phyloP scores from a whole-genome alignment of 2,329 filamentous ascomycete genomes.

The Botrytis aclada region DNA sequence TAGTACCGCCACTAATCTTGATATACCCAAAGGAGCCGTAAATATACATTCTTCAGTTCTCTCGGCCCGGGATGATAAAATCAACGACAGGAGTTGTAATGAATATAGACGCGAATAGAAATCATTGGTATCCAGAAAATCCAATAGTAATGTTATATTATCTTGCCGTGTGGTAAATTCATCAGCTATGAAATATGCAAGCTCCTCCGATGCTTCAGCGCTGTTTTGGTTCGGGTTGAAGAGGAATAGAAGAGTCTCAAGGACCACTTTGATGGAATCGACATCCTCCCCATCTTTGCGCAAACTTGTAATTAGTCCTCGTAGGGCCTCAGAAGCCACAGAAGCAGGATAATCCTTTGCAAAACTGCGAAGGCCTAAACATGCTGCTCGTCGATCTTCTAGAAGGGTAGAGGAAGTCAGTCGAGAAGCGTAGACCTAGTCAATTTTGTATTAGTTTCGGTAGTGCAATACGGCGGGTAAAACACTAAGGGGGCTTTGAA shows the following conservation, averaged over 20 bases:
- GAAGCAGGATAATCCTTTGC: slow-evolving; percentile 95
- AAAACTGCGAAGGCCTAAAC: slow-evolving; percentile 89
- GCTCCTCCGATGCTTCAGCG: slow-evolving; percentile 92
- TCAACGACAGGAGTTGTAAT: slow-evolving; percentile 82
- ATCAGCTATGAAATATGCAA: slow-evolving; percentile 92
- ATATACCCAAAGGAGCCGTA: slow-evolving; percentile 82
- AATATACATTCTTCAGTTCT: slow-evolving; percentile 93
- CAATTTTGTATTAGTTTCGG: neutral
- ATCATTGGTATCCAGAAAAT: slow-evolving; percentile 81
- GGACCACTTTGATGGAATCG: slow-evolving; percentile 89
- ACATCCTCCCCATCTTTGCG: slow-evolving; percentile 89
- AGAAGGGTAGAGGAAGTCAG: slow-evolving; percentile 86
- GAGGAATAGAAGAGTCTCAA: slow-evolving; percentile 93
- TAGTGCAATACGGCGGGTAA: neutral
- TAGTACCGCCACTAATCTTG: slow-evolving; percentile 76
- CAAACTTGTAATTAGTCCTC: slow-evolving; percentile 80
- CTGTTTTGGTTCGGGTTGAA: slow-evolving; percentile 72
- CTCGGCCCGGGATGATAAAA: slow-evolving; percentile 80
- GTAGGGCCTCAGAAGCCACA: slow-evolving; percentile 87
- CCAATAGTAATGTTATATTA: slow-evolving; percentile 86
- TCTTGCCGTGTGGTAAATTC: slow-evolving; percentile 98
- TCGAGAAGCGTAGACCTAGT: slow-evolving; percentile 54
- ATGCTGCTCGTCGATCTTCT: slow-evolving; percentile 90
- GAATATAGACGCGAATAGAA: slow-evolving; percentile 92
- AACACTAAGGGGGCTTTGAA: neutral